Evolutionary conservation across 2,329 filamentous ascomycete species (phyloP).

Genomic region (Talaromyces sp.): DNA sequence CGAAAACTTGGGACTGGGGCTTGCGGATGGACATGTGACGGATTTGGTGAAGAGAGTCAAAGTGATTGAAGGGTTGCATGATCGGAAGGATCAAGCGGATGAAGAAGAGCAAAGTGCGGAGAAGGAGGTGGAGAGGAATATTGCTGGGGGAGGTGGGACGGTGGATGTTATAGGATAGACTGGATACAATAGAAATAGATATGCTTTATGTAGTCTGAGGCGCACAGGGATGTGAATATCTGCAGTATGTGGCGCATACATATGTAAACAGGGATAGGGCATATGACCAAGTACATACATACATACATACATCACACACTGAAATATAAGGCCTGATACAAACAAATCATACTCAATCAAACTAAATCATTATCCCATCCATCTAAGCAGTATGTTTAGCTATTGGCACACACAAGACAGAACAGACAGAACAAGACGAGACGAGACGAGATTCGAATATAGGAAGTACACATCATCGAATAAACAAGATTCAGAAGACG

Average conservation of each 20-base stretch:
- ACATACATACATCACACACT: background rate
- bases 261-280: background rate
- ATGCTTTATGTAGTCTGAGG: background rate
- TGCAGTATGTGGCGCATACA: background rate
- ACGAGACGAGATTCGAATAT: background rate
- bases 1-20: constrained; percentile 67
- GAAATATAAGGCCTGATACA: background rate
- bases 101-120: constrained; percentile 33
- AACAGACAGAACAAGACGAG: background rate
- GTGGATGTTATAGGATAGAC: constrained; percentile 2
- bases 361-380: constrained; percentile 5
- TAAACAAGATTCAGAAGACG: constrained; percentile 6
- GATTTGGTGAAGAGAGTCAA: constrained; percentile 74
- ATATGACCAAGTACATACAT: background rate
- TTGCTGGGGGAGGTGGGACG: constrained; percentile 15
- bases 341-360: background rate
- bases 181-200: constrained; percentile 2
- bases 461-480: constrained; percentile 1
- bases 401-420: constrained; percentile 1
- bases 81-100: constrained; percentile 23
- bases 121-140: constrained; percentile 26
- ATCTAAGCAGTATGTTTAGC: constrained; percentile 7
- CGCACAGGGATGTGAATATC: background rate
- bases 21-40: constrained; percentile 76
- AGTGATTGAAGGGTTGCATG: constrained; percentile 51